A percentile compares a stretch with the other conserved stretches of the same genome.
These are phyloP conservation scores for Gelatoporia subvermispora DNA, from an alignment of 768 basidiomycete species.

Conservation along the genomic window DNA sequence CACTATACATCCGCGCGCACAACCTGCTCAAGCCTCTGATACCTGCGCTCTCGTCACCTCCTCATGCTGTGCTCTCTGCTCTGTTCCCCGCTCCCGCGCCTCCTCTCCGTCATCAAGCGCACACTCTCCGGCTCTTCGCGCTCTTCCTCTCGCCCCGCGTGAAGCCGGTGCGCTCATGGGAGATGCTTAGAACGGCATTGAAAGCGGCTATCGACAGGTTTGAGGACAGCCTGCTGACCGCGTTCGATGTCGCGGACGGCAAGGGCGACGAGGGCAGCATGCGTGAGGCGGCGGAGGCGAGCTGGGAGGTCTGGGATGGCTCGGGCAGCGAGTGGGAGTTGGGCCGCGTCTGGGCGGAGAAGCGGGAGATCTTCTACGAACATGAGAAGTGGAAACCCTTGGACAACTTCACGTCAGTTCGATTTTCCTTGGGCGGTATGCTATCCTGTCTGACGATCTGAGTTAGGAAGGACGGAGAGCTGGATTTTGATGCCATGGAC, in stretches of 20 bases:
- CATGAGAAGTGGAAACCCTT: slow-evolving; percentile 72
- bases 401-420: slow-evolving; percentile 67
- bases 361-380: slow-evolving; percentile 91
- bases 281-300: slow-evolving; percentile 75
- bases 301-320: slow-evolving; percentile 76
- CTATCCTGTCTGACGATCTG: background rate
- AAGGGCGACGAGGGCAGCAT: slow-evolving; percentile 69
- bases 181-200: slow-evolving; percentile 55
- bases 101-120: slow-evolving; percentile 54
- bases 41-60: slow-evolving; percentile 50
- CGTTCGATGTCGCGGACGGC: slow-evolving; percentile 85
- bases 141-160: slow-evolving; percentile 67
- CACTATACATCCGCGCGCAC: slow-evolving; percentile 65
- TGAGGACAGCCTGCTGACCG: slow-evolving; percentile 78
- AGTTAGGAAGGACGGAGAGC: slow-evolving; percentile 41
- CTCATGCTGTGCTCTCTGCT: slow-evolving; percentile 58
- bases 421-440: background rate
- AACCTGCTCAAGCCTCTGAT: slow-evolving; percentile 57
- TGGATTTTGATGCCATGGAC: slow-evolving; percentile 94
- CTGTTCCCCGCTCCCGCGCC: slow-evolving; percentile 17
- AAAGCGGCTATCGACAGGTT: slow-evolving; percentile 83
- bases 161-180: slow-evolving; percentile 69
- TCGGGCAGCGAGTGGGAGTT: slow-evolving; percentile 75
- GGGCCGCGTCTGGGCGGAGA: slow-evolving; percentile 93
- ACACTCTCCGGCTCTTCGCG: slow-evolving; percentile 65